These are phyloP conservation scores for Mycena polygramma DNA, from an alignment of 768 basidiomycete species.

Conservation along the genomic window DNA sequence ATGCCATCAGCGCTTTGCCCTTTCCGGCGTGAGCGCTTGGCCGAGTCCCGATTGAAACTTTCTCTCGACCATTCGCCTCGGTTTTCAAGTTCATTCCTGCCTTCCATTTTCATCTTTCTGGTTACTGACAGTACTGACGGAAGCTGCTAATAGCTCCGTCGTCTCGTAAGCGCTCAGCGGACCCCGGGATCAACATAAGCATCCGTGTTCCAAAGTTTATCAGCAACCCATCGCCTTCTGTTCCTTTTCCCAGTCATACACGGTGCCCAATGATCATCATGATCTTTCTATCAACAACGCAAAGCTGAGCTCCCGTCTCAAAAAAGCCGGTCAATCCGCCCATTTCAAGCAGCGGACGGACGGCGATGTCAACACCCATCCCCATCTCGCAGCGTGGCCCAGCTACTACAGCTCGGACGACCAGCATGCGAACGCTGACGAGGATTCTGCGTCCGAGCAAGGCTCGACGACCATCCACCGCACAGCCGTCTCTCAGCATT, in stretches of 20 bases:
- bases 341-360: background rate
- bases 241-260: constrained; percentile 25
- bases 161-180: constrained; percentile 26
- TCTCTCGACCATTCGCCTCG: background rate
- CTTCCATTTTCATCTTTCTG: constrained; percentile 1
- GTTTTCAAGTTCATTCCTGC: background rate
- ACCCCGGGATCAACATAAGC: constrained; percentile 20
- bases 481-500: constrained; percentile 16
- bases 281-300: constrained; percentile 30
- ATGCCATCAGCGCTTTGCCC: background rate
- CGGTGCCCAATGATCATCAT: constrained; percentile 24
- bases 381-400: constrained; percentile 1
- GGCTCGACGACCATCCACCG: constrained; percentile 17
- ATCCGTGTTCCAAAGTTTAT: constrained; percentile 29
- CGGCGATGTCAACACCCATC: constrained; percentile 19
- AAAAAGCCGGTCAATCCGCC: constrained; percentile 20
- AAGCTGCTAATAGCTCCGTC: constrained; percentile 3
- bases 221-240: constrained; percentile 15
- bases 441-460: constrained; percentile 27
- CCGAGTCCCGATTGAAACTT: background rate
- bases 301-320: constrained; percentile 19
- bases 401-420: constrained; percentile 17
- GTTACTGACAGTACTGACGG: background rate
- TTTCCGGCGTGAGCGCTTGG: background rate
- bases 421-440: constrained; percentile 31